Conservation (phyloP, 371 early-diverging fungal genomes). For the Phascolomyces articulosus region DNA sequence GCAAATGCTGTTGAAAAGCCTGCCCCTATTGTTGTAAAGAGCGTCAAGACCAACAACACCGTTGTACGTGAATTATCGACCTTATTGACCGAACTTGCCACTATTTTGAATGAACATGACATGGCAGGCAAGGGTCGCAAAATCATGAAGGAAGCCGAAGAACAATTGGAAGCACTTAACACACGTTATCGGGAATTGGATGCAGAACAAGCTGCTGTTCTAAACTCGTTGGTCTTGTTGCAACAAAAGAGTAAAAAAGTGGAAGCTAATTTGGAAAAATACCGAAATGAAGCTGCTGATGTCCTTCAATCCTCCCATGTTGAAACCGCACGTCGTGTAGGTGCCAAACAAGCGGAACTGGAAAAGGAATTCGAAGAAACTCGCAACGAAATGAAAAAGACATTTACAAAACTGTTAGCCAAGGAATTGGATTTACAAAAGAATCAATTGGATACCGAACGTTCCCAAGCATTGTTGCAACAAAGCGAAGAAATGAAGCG, state of each 20-base stretch:
- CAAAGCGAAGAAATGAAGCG: slow-evolving; percentile 57
- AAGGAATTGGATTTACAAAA: slow-evolving; percentile 43
- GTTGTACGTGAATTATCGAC: slow-evolving; percentile 26
- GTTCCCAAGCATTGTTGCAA: slow-evolving; percentile 38
- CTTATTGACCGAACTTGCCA: slow-evolving; percentile 27
- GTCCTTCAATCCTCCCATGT: slow-evolving; percentile 19
- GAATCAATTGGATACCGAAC: slow-evolving; percentile 39
- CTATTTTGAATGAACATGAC: slow-evolving; percentile 36
- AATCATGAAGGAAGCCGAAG: slow-evolving; percentile 28
- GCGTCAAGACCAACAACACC: slow-evolving; percentile 22
- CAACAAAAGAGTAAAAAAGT: slow-evolving; percentile 20
- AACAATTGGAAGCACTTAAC: slow-evolving; percentile 23
- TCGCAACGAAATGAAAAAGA: slow-evolving; percentile 18
- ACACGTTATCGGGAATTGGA: slow-evolving; percentile 17
- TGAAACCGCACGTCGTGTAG: slow-evolving; percentile 21
- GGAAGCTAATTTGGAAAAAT: slow-evolving; percentile 20
- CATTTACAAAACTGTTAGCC: slow-evolving; percentile 29
- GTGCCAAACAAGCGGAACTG: slow-evolving; percentile 38
- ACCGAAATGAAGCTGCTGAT: slow-evolving; percentile 17
- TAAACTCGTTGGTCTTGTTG: slow-evolving; percentile 24
- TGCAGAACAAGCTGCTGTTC: slow-evolving; percentile 22
- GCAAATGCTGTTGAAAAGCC: slow-evolving; percentile 23
- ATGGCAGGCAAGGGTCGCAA: slow-evolving; percentile 30
- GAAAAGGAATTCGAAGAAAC: slow-evolving; percentile 35
- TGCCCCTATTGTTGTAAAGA: slow-evolving; percentile 22